Evolutionary conservation across 306 rosid species (phyloP), one percentile per base, ranked within the genome.

Genomic region (Astragalus membranaceus): DNA sequence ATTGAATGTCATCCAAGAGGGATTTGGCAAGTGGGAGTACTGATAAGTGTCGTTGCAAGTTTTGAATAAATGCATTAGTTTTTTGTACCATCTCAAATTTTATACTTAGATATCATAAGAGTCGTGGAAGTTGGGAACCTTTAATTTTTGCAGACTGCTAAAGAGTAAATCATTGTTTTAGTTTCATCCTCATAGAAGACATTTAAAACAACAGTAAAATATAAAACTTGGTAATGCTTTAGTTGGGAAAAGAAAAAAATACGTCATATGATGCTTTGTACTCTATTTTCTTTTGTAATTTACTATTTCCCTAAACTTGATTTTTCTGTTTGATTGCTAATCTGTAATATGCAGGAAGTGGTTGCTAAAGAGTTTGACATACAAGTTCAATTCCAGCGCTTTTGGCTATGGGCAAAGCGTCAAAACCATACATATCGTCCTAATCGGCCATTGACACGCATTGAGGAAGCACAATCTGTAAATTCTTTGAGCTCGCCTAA

Each of bases 351-450:
- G 57, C 83, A 89, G 98, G 98, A 92, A 77, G 92, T 87, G 72
- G 96, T 89, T 70, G 96, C 98, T 33, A 89, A 80, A 77, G 98
- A 86, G 79, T 86, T 89, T 72, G 92, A 88, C 37, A 77, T 92
- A 74, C 98, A 96, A 20, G 82, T 92, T 75, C 92, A 87, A 65
- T 78, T 87, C 83, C 94, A 86, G 81, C 95, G 96, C 15, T 89
- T 84, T 79, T 92, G 98, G 98, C 44, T 92, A 47, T 92, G 98
- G 98, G 98, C 88, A 13, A 86, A 86, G 84, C 92, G 96, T 15
- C 88, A 83, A 69, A 92, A 92, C 76, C 89, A 87, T 64, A 89
- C 98, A 3, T 92, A 92, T 77, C 92, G 98, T 58, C 98, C 95
- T 47, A 81, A 80, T 61, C 83, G 96, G 48, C 98, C 90, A 74